phyloP scores from a whole-genome alignment of 352 stramenopile species.

The Pythium phragmiticola region DNA sequence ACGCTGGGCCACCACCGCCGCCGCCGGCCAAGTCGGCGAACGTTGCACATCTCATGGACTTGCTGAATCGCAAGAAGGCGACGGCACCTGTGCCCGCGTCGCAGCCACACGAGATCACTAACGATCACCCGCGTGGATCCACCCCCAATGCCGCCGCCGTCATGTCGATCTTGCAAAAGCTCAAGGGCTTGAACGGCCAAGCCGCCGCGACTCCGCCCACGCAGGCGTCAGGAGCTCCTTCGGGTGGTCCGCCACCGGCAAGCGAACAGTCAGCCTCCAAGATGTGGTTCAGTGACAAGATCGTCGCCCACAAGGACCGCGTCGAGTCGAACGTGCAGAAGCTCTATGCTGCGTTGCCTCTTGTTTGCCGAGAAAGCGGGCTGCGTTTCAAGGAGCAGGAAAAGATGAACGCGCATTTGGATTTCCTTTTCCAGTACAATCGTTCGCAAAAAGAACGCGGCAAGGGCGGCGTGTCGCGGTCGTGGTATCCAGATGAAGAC shows the following conservation, averaged over 20 bases:
- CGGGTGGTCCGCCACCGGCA: conserved; percentile 13
- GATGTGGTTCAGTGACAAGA: conserved; percentile 86
- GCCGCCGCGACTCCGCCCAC: conserved; percentile 5
- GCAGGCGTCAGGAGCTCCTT: conserved; percentile 15
- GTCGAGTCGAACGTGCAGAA: conserved; percentile 86
- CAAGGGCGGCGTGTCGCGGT: conserved; percentile 77
- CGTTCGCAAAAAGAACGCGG: conserved; percentile 76
- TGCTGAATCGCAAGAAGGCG: conserved; percentile 71
- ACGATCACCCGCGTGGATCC: conserved; percentile 38
- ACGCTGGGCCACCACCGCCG: conserved; percentile 21
- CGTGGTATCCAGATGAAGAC: conserved; percentile 82
- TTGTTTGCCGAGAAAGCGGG: conserved; percentile 80
- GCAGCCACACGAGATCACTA: conserved; percentile 48
- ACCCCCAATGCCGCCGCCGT: conserved; percentile 67
- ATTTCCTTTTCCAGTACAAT: conserved; percentile 88
- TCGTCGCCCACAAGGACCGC: conserved; percentile 79
- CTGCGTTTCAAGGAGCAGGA: conserved; percentile 77
- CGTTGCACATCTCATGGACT: conserved; percentile 77
- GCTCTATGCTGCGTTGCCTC: conserved; percentile 76
- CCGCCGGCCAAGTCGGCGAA: conserved; percentile 57
- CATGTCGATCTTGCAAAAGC: conserved; percentile 85
- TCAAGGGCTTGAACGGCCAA: conserved; percentile 56
- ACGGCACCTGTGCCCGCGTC: conserved; percentile 8
- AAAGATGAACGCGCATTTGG: conserved; percentile 76
- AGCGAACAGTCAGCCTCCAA: conserved; percentile 42